Evolutionary conservation across 768 basidiomycete genomes (phyloP), one percentile per base, ranked within the genome.

Genomic region (Botryobasidium botryosum): DNA sequence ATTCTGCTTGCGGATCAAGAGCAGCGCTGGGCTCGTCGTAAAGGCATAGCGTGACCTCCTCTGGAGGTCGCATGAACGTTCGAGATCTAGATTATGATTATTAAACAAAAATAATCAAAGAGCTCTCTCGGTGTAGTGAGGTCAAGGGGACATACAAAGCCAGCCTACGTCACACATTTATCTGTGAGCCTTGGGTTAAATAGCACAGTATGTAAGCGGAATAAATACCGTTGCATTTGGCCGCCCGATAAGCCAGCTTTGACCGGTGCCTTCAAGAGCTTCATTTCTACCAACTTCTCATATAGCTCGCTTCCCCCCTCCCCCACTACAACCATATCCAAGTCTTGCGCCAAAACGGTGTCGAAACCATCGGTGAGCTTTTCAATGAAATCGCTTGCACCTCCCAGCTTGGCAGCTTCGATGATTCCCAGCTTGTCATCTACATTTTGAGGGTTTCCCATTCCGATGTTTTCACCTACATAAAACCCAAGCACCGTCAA

Each of bases 211-310:
- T n/a, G n/a, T n/a, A n/a, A n/a, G n/a, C n/a, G n/a, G n/a, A n/a
- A n/a, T n/a, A n/a, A n/a, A n/a, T n/a, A n/a, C 45, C 77, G 67
- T 56, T 79, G 80, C 61, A 82, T 83, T 59, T 87, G 85, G 44
- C 85, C 86, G 55, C 86, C 86, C 35, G 81, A 85, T 5, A 90
- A 67, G 49, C 85, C 86, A 61, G 65, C 62, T 24, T 39, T 8
- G 31, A 33, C 10, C 17, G 31, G 31, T 8, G 31, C 10, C 17
- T 33, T 33, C 17, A 33, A 10, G 10, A 8, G 13, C 37, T 39
- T 21, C 8, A 10, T 8, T 21, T 39, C 37, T 21, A 39, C 13
- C 8, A 8, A 10, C 12, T 13, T 39, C 37, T 39, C 8, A 13
- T 12, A 21, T n/a, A n/a, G n/a, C n/a, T n/a, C n/a, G n/a, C n/a